Evolutionary conservation across 1,284 basidiomycete genomes (phyloP).

Genomic region (Melampsora americana): DNA sequence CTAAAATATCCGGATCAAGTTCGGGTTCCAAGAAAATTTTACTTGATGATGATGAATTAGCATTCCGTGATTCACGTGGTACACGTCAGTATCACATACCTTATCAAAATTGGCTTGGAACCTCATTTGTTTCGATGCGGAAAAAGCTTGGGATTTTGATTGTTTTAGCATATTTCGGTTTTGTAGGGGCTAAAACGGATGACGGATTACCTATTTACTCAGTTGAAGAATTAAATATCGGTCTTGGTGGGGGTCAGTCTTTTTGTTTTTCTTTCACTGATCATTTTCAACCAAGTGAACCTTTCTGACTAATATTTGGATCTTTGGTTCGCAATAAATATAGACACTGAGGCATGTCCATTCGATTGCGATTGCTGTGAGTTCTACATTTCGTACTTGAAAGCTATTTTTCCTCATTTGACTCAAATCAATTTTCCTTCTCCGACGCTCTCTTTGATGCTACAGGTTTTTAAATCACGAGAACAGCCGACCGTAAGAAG

Average conservation of each 20-base stretch:
- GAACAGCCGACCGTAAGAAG: too few relatives aligned
- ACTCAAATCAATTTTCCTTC: too few relatives aligned
- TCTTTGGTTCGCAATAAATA: too few relatives aligned
- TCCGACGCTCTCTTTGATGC: too few relatives aligned
- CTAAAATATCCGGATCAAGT: too few relatives aligned
- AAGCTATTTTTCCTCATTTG: too few relatives aligned
- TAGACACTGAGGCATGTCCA: conserved; percentile 8
- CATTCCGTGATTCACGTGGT: conserved; percentile 1
- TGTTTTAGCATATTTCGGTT: neutral
- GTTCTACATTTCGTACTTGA: neutral
- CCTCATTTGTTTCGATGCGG: too few relatives aligned
- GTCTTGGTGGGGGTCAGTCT: neutral
- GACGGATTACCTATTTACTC: conserved; percentile 11
- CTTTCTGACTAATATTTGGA: too few relatives aligned
- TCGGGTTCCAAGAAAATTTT: too few relatives aligned
- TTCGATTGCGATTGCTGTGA: conserved; percentile 11
- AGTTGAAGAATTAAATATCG: neutral
- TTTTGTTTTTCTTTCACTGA: neutral
- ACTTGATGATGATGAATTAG: conserved; percentile 1
- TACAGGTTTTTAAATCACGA: too few relatives aligned
- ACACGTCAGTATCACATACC: neutral
- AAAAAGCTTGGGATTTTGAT: too few relatives aligned
- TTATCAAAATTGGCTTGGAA: too few relatives aligned
- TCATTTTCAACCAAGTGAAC: neutral
- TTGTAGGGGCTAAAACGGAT: neutral